Evolutionary conservation across 2,329 filamentous ascomycete species (phyloP).

Genomic region (Aschersonia sp.): DNA sequence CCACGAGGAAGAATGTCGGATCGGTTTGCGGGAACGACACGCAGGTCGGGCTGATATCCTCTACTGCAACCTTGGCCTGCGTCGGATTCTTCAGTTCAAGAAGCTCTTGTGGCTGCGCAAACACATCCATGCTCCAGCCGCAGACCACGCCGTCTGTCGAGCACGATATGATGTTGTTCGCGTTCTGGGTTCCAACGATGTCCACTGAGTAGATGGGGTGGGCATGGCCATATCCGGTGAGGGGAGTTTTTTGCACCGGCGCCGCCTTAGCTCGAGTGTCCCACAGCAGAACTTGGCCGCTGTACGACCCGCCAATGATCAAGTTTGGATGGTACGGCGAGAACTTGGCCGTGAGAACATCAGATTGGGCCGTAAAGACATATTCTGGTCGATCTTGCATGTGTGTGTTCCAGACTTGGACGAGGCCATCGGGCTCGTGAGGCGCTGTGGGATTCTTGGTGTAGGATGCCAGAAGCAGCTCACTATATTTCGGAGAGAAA

Average conservation of each 20-base stretch:
- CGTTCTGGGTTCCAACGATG: slow-evolving; percentile 95
- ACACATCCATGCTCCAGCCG: slow-evolving; percentile 95
- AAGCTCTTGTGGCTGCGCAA: slow-evolving; percentile 89
- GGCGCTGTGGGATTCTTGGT: slow-evolving; percentile 94
- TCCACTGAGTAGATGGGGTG: slow-evolving; percentile 93
- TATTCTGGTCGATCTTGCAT: slow-evolving; percentile 91
- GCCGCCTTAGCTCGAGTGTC: slow-evolving; percentile 81
- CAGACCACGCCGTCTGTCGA: slow-evolving; percentile 95
- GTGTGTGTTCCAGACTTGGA: slow-evolving; percentile 95
- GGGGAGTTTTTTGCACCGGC: slow-evolving; percentile 88
- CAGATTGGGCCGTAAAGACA: slow-evolving; percentile 89
- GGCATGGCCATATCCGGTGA: slow-evolving; percentile 89
- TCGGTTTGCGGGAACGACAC: slow-evolving; percentile 91
- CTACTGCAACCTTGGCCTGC: slow-evolving; percentile 61
- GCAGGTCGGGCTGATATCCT: slow-evolving; percentile 88
- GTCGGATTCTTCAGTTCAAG: slow-evolving; percentile 76
- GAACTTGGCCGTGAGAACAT: slow-evolving; percentile 90
- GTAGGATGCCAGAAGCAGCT: slow-evolving; percentile 85
- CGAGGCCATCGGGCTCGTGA: slow-evolving; percentile 81
- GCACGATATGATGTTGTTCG: slow-evolving; percentile 94
- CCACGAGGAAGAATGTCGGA: slow-evolving; percentile 93
- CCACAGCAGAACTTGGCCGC: slow-evolving; percentile 91
- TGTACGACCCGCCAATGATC: slow-evolving; percentile 91
- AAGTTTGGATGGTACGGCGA: slow-evolving; percentile 97
- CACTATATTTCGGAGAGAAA: slow-evolving; percentile 90